phyloP scores from a whole-genome alignment of 495 filamentous ascomycete genomes.

The Xylaria telfairii region DNA sequence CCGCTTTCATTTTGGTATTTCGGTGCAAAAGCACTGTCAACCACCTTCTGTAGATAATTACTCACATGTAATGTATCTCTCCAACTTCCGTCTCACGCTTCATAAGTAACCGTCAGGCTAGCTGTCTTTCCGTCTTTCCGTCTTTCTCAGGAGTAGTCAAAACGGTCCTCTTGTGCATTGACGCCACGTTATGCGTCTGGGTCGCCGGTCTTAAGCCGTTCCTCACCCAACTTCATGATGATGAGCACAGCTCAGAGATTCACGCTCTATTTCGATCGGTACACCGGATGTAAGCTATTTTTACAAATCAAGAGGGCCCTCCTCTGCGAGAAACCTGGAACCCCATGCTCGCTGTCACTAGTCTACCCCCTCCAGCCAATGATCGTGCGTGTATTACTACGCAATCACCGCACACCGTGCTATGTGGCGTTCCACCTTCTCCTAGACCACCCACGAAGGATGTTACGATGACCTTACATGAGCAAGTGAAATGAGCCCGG shows the following conservation, averaged over 20 bases:
- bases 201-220: neutral
- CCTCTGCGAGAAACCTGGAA: neutral
- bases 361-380: neutral
- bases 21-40: too few relatives aligned
- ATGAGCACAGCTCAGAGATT: neutral
- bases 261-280: neutral
- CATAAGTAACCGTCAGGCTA: neutral
- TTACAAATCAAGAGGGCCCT: neutral
- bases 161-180: neutral
- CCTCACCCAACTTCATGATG: neutral
- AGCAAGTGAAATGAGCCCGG: neutral
- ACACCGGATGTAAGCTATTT: neutral
- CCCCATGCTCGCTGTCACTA: too few relatives aligned
- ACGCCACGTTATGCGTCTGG: neutral
- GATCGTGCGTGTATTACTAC: neutral
- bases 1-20: too few relatives aligned
- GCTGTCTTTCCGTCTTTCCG: too few relatives aligned
- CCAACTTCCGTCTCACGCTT: neutral
- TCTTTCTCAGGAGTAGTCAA: too few relatives aligned
- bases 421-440: neutral
- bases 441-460: neutral
- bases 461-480: neutral
- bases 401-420: conserved; percentile 10
- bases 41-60: too few relatives aligned
- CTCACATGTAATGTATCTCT: neutral